Evolutionary conservation across 805 yeast species (phyloP).

Genomic region (Ogataea methylovora): DNA sequence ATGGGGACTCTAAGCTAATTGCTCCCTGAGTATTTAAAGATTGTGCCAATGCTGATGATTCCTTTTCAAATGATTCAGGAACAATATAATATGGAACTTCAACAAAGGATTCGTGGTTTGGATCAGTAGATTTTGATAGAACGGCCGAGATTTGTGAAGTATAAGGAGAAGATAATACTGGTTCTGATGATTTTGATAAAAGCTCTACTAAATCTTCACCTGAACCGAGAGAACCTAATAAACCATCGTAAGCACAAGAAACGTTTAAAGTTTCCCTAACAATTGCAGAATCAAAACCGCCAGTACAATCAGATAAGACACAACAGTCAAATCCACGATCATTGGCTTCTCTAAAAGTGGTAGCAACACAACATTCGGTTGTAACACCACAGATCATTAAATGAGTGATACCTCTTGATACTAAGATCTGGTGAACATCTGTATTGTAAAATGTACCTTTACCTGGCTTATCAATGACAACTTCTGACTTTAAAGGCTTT

Average conservation of each 20-base stretch:
- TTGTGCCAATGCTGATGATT: too few relatives aligned
- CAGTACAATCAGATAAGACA: constrained; percentile 9
- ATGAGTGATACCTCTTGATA: constrained; percentile 21
- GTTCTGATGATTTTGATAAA: not conserved
- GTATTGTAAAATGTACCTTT: constrained; percentile 26
- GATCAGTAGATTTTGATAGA: too few relatives aligned
- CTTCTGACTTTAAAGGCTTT: constrained; percentile 18
- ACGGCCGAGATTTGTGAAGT: too few relatives aligned
- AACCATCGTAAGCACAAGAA: constrained; percentile 11
- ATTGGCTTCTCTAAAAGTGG: constrained; percentile 25
- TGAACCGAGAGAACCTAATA: constrained; percentile 7
- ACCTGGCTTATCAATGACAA: constrained; percentile 25
- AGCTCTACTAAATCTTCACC: constrained; percentile 5
- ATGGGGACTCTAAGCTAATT: too few relatives aligned
- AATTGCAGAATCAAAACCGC: constrained; percentile 8
- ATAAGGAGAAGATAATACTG: too few relatives aligned
- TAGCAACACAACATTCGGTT: constrained; percentile 26
- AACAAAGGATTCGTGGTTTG: too few relatives aligned
- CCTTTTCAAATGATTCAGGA: too few relatives aligned
- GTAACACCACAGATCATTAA: constrained; percentile 24
- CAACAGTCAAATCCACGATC: constrained; percentile 25
- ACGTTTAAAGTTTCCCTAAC: constrained; percentile 8
- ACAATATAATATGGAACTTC: too few relatives aligned
- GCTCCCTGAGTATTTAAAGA: too few relatives aligned
- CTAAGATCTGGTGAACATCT: constrained; percentile 19